Base-by-base conservation (phyloP, 306 rosid species). In the Rosa chinensis region DNA sequence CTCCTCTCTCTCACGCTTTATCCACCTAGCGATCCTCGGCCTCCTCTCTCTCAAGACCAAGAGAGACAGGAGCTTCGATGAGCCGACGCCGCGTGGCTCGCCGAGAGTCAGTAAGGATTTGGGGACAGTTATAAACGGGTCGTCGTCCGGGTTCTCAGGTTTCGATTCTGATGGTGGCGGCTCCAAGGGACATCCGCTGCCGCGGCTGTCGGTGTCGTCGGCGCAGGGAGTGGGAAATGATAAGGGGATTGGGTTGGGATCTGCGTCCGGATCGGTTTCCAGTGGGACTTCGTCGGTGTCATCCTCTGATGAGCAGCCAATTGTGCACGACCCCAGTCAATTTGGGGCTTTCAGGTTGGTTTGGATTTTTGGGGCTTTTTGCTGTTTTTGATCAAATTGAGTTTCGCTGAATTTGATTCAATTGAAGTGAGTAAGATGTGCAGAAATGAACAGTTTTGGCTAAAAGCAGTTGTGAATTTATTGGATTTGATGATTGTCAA, bases 261-360 rank as follows among this genome's bases (percentile, higher is more conserved):
- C 89, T 76, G 86, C 77, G 48, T 88, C 93, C 6, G 76, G 59
- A 5, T 92, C 99, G 39, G 83, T 86, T 56, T 95, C 99, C 3
- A 92, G 96, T 86, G 81, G 84, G 11, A 95, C 92, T 74, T 95
- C 99, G 18, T 87, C 94, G 45, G 88, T 48, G 85, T 90, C 45
- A 14, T 92, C 96, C 5, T 91, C 76, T 5, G 98, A 93, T 11
- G 98, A 92, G 40, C 92, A 88, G 49, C 89, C 74, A 37, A 68
- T 86, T 79, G n/a, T n/a, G n/a, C n/a, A n/a, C n/a, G n/a, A n/a
- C n/a, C n/a, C n/a, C n/a, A n/a, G n/a, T n/a, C n/a, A n/a, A n/a
- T n/a, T n/a, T n/a, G n/a, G n/a, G n/a, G n/a, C n/a, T n/a, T n/a
- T n/a, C n/a, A n/a, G n/a, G n/a, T n/a, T n/a, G n/a, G n/a, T n/a